Evolutionary conservation across 371 early-diverging fungal genomes (phyloP).

Genomic region (Batkoa obscura): DNA sequence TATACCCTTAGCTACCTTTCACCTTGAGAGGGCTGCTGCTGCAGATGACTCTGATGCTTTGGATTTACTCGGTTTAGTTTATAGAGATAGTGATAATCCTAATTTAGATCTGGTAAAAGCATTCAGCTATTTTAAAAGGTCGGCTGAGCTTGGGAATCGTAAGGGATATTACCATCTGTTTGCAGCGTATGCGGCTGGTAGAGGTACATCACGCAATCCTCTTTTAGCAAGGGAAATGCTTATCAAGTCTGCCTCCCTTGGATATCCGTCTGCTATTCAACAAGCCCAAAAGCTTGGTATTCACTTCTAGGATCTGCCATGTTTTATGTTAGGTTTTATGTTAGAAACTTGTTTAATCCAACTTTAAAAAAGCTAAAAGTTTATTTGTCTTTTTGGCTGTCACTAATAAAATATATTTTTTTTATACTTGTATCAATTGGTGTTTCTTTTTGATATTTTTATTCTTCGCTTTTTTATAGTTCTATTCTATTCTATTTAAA

Average conservation of each 20-base stretch:
- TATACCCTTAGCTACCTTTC: background rate
- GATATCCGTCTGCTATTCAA: conserved; percentile 2
- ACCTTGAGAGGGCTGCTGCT: background rate
- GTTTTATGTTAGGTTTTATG: no score
- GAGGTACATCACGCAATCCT: background rate
- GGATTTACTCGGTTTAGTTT: conserved; percentile 1
- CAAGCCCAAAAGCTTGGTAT: background rate
- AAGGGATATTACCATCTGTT: conserved; percentile 3
- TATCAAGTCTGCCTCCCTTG: background rate
- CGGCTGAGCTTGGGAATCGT: background rate
- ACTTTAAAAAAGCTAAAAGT: no score
- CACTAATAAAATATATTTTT: no score
- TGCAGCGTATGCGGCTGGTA: background rate
- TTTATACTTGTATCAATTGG: no score
- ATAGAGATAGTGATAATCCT: background rate
- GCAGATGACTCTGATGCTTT: background rate
- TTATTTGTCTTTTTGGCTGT: no score
- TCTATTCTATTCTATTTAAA: no score
- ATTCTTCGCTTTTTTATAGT: no score
- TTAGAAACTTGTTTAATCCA: no score
- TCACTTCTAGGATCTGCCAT: background rate
- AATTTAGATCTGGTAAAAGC: background rate
- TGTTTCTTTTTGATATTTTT: no score
- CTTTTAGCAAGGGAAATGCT: background rate
- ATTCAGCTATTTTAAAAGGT: background rate